phyloP scores from a whole-genome alignment of 805 yeast genomes.

The Wickerhamiella kurtzmanii region DNA sequence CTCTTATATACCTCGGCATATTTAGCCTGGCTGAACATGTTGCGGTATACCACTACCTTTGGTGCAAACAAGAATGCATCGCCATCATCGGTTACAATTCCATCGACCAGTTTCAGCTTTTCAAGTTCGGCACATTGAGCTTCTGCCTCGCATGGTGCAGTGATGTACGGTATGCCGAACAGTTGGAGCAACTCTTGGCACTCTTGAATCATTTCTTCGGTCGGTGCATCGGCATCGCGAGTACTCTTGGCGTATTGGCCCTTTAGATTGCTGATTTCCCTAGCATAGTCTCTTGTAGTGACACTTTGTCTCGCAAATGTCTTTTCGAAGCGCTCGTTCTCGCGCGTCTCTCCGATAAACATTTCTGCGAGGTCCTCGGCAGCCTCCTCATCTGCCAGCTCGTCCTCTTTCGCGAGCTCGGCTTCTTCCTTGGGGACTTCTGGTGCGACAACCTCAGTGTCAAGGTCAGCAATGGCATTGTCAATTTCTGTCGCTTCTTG shows the following conservation, averaged over 20 bases:
- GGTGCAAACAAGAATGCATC: constrained; percentile 95
- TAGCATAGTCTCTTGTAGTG: constrained; percentile 16
- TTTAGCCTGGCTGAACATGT: constrained; percentile 86
- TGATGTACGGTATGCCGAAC: constrained; percentile 87
- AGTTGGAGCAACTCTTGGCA: constrained; percentile 76
- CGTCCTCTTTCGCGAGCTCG: constrained; percentile 7
- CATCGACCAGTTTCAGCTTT: constrained; percentile 68
- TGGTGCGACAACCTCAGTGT: neutral
- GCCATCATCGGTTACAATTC: constrained; percentile 92
- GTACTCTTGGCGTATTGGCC: constrained; percentile 52
- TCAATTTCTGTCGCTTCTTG: constrained; percentile 16
- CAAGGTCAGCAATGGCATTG: constrained; percentile 4
- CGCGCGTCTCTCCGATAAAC: constrained; percentile 55
- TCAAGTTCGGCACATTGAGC: constrained; percentile 88
- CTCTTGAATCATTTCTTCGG: constrained; percentile 71
- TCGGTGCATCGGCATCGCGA: constrained; percentile 86
- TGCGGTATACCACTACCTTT: constrained; percentile 52
- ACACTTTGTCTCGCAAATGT: constrained; percentile 23
- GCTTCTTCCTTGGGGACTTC: neutral
- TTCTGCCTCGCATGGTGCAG: constrained; percentile 98
- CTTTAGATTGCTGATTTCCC: constrained; percentile 33
- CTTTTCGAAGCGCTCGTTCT: constrained; percentile 49
- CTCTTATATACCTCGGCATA: constrained; percentile 74
- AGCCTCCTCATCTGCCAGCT: constrained; percentile 42
- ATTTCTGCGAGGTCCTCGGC: constrained; percentile 53